Conservation (phyloP, 768 basidiomycete species). For the Pulveroboletus sp. region DNA sequence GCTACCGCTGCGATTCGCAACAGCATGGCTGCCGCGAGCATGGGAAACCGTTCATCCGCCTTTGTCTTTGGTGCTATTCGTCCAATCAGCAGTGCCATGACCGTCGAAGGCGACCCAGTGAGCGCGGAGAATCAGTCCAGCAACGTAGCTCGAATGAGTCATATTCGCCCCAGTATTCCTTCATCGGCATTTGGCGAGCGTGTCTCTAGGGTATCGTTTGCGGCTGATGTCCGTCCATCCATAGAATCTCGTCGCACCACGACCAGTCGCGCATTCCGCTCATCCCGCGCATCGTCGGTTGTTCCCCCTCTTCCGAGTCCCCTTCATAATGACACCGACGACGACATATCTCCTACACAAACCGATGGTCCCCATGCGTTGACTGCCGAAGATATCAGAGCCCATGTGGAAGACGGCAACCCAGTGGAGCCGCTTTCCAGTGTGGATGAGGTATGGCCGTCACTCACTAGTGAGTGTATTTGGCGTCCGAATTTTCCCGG, state of each 20-base stretch:
- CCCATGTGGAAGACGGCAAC: constrained; percentile 40
- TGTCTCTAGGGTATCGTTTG: constrained; percentile 64
- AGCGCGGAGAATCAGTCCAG: constrained; percentile 36
- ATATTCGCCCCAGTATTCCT: constrained; percentile 52
- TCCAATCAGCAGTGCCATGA: constrained; percentile 40
- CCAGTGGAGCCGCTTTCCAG: constrained; percentile 32
- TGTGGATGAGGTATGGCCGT: constrained; percentile 62
- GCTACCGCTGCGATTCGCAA: constrained; percentile 70
- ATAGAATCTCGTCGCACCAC: constrained; percentile 40
- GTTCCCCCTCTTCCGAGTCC: constrained; percentile 38
- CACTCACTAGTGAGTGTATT: constrained; percentile 51
- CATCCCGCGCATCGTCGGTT: constrained; percentile 37
- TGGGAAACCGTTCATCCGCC: constrained; percentile 37
- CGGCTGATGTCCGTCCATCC: constrained; percentile 50
- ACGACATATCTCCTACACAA: constrained; percentile 42
- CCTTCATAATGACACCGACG: constrained; percentile 19
- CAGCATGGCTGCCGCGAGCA: constrained; percentile 49
- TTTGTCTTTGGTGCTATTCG: constrained; percentile 61
- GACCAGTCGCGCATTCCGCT: constrained; percentile 42
- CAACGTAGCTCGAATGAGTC: constrained; percentile 37
- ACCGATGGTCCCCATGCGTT: constrained; percentile 38
- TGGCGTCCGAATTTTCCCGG: neutral
- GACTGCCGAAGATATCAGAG: constrained; percentile 59
- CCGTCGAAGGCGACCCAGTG: constrained; percentile 38
- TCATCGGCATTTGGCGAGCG: constrained; percentile 47